These are phyloP conservation scores for Sequoia sempervirens DNA, from an alignment of 75 land plant genomes.

Conservation along the genomic window DNA sequence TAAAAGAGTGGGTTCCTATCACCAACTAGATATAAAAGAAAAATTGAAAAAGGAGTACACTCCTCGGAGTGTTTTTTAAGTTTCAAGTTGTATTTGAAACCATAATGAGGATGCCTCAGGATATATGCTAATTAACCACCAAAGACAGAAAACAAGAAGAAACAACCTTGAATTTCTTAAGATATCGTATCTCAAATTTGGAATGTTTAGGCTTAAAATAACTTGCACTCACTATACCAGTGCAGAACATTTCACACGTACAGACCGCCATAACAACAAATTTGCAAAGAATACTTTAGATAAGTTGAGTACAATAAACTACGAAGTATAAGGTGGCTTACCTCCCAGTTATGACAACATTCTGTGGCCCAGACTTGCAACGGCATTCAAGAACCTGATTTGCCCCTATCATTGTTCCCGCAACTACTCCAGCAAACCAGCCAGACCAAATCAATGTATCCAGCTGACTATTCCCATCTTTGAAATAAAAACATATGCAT, in stretches of 20 bases:
- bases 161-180: neutral
- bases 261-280: neutral
- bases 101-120: neutral
- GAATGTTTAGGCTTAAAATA: neutral
- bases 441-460: constrained; percentile 68
- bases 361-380: constrained; percentile 81
- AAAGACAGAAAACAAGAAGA: neutral
- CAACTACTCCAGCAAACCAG: constrained; percentile 91
- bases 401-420: constrained; percentile 90
- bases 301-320: neutral
- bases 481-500: constrained; percentile 14
- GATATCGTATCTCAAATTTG: neutral
- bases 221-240: neutral
- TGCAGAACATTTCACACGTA: neutral
- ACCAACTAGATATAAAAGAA: neutral
- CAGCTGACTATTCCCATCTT: constrained; percentile 79
- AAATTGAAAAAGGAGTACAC: neutral
- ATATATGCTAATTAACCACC: neutral
- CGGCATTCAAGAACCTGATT: constrained; percentile 80
- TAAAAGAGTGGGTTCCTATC: neutral
- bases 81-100: neutral
- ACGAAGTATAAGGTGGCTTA: constrained; percentile 10
- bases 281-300: neutral
- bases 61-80: neutral
- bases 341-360: constrained; percentile 99